A percentile compares a stretch with the other conserved stretches of the same genome.
These are phyloP conservation scores for Elongisporangium senticosum DNA, from an alignment of 352 stramenopile species.

Conservation along the genomic window DNA sequence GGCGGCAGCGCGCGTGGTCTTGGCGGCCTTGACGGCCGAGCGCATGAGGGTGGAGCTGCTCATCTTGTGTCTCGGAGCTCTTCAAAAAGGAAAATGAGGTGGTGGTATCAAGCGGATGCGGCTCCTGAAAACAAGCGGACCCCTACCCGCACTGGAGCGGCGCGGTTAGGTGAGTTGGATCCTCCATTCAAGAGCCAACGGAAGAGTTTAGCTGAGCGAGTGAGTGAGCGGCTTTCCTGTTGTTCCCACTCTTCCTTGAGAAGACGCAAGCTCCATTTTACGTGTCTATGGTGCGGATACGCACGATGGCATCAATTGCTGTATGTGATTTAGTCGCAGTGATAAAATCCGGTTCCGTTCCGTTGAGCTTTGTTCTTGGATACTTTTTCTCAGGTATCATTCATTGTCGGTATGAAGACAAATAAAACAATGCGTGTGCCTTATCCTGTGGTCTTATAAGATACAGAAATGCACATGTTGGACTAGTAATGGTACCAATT, in stretches of 20 bases:
- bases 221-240: neutral
- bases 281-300: neutral
- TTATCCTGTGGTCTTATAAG: neutral
- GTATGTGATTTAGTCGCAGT: neutral
- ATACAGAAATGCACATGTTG: neutral
- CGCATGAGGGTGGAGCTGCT: neutral
- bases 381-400: too few species aligned
- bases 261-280: neutral
- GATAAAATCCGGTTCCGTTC: too few species aligned
- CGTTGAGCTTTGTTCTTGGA: too few species aligned
- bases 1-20: constrained; percentile 10
- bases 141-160: neutral
- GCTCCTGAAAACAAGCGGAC: neutral
- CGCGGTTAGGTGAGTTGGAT: neutral
- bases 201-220: neutral
- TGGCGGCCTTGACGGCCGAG: constrained; percentile 2
- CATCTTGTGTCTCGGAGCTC: neutral
- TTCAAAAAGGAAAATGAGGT: neutral
- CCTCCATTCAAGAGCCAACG: neutral
- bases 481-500: neutral
- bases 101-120: neutral
- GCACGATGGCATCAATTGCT: neutral
- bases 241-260: neutral
- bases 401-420: neutral
- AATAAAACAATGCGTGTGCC: neutral